Conservation (phyloP, 2,329 filamentous ascomycete genomes). For the Fusarium tjaetaba region DNA sequence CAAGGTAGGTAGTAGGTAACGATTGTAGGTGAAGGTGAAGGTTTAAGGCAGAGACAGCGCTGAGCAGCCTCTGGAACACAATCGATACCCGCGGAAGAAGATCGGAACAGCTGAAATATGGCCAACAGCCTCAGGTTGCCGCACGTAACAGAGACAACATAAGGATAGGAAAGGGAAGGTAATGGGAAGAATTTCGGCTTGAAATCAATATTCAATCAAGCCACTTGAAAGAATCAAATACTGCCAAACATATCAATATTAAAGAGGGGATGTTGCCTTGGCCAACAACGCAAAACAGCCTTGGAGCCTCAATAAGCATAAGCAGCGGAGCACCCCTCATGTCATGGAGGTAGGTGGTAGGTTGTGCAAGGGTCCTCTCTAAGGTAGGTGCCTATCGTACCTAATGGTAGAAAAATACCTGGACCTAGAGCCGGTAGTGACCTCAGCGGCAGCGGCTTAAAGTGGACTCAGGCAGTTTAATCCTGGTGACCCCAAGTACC, state of each 20-base stretch:
- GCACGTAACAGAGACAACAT: slow-evolving; percentile 8
- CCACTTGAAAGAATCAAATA: background rate
- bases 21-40: background rate
- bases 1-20: background rate
- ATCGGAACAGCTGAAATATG: slow-evolving; percentile 25
- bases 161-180: background rate
- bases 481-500: slow-evolving; percentile 28
- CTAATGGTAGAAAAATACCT: slow-evolving; percentile 4
- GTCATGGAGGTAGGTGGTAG: background rate
- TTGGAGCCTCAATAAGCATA: slow-evolving; percentile 11
- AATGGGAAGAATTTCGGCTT: background rate
- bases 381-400: background rate
- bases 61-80: slow-evolving; percentile 28
- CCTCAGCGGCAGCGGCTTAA: slow-evolving; percentile 35
- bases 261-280: slow-evolving; percentile 19
- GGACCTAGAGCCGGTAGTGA: slow-evolving; percentile 11
- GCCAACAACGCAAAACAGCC: slow-evolving; percentile 17
- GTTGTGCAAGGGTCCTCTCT: background rate
- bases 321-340: slow-evolving; percentile 1
- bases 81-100: slow-evolving; percentile 38
- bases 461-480: slow-evolving; percentile 21
- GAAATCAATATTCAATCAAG: background rate
- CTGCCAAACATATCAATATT: background rate
- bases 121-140: slow-evolving; percentile 13
- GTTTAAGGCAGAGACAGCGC: background rate